phyloP scores from a whole-genome alignment of 805 yeast species.

The Brettanomyces bruxellensis region DNA sequence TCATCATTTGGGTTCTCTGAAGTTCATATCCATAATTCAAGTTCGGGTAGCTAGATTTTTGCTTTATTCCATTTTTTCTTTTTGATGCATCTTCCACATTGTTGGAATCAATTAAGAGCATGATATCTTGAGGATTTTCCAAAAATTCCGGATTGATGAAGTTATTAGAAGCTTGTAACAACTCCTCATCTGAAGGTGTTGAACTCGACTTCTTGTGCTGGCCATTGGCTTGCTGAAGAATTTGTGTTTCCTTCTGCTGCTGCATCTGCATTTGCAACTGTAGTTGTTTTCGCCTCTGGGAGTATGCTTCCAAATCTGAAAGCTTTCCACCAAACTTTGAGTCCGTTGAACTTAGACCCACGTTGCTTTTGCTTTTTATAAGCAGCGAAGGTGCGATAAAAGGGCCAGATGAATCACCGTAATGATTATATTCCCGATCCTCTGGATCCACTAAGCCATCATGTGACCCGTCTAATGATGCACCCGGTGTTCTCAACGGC shows the following conservation, averaged over 20 bases:
- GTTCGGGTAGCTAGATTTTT: background rate
- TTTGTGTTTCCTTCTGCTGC: constrained; percentile 3
- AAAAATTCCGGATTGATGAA: constrained; percentile 17
- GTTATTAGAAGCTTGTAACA: constrained; percentile 1
- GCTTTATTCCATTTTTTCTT: background rate
- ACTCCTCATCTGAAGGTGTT: background rate
- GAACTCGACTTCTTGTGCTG: background rate
- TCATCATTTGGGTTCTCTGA: background rate
- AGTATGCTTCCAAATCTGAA: constrained; percentile 10
- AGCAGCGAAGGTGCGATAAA: constrained; percentile 21
- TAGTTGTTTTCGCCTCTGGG: background rate
- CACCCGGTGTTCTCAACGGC: constrained; percentile 21
- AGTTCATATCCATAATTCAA: background rate
- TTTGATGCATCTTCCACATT: constrained; percentile 12
- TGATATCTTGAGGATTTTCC: constrained; percentile 11
- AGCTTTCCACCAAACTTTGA: constrained; percentile 22
- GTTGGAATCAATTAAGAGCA: constrained; percentile 13
- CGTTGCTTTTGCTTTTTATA: constrained; percentile 9
- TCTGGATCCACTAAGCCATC: constrained; percentile 5
- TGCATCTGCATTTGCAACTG: constrained; percentile 1
- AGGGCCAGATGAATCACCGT: constrained; percentile 1
- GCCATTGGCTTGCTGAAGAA: constrained; percentile 1
- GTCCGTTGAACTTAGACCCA: background rate
- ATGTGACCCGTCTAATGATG: background rate
- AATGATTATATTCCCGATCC: constrained; percentile 3